Conservation (phyloP, 148 eudicot genomes). For the Silene latifolia region DNA sequence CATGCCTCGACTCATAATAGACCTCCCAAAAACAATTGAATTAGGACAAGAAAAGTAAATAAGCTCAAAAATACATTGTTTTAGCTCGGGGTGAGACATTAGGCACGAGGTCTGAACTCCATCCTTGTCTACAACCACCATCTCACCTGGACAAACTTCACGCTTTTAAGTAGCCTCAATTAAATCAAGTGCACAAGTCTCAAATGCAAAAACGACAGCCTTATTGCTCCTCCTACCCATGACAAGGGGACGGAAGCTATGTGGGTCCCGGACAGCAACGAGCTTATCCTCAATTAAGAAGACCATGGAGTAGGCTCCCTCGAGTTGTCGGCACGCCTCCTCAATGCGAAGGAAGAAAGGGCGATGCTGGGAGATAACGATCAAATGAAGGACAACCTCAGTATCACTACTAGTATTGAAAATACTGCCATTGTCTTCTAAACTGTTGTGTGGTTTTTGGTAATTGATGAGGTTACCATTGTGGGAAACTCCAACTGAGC, state of each 20-base stretch:
- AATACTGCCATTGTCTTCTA: slow-evolving; percentile 64
- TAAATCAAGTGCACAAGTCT: slow-evolving; percentile 85
- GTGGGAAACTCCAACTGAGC: slow-evolving; percentile 78
- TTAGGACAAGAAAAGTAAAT: slow-evolving; percentile 77
- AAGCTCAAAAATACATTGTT: slow-evolving; percentile 81
- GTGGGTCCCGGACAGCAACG: slow-evolving; percentile 83
- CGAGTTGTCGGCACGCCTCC: slow-evolving; percentile 49
- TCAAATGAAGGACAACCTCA: slow-evolving; percentile 73
- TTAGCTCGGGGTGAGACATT: slow-evolving; percentile 60
- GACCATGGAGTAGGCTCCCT: slow-evolving; percentile 89
- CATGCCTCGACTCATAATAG: slow-evolving; percentile 60
- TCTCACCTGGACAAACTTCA: slow-evolving; percentile 80
- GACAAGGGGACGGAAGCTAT: slow-evolving; percentile 76
- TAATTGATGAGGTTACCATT: slow-evolving; percentile 83
- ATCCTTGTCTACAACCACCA: slow-evolving; percentile 69
- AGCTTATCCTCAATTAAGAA: slow-evolving; percentile 71
- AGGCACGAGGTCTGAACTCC: slow-evolving; percentile 55
- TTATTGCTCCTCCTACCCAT: slow-evolving; percentile 90
- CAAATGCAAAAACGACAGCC: slow-evolving; percentile 80
- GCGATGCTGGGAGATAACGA: slow-evolving; percentile 50
- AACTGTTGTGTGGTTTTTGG: slow-evolving; percentile 35
- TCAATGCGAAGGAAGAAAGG: slow-evolving; percentile 47
- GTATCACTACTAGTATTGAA: slow-evolving; percentile 77
- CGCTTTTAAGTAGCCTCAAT: slow-evolving; percentile 77
- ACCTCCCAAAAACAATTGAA: slow-evolving; percentile 73